Conservation (phyloP, 2,329 filamentous ascomycete genomes). For the Apiospora hydei region DNA sequence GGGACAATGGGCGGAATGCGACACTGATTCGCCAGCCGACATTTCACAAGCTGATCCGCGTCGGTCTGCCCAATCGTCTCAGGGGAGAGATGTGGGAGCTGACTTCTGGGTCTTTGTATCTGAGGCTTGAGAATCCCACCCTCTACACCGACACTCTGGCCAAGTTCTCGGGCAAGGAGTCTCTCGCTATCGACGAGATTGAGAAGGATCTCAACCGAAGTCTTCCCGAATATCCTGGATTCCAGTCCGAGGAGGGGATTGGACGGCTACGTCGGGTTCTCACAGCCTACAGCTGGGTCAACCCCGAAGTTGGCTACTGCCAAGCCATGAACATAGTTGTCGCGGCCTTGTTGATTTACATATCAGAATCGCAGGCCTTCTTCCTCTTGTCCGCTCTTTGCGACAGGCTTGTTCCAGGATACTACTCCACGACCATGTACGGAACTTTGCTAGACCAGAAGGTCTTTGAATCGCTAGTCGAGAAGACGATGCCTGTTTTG, state of each 20-base stretch:
- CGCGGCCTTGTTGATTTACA: constrained; percentile 96
- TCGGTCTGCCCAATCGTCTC: constrained; percentile 91
- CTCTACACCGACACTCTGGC: constrained; percentile 84
- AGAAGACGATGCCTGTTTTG: constrained; percentile 97
- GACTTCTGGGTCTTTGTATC: constrained; percentile 87
- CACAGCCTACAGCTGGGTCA: constrained; percentile 97
- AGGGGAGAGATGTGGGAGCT: constrained; percentile 97
- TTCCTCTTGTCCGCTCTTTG: constrained; percentile 91
- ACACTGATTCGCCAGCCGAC: constrained; percentile 94
- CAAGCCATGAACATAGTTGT: constrained; percentile 99
- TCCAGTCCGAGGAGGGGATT: constrained; percentile 96
- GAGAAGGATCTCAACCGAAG: constrained; percentile 98
- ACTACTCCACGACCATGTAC: constrained; percentile 99
- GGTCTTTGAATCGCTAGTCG: constrained; percentile 97
- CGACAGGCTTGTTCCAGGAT: constrained; percentile 90
- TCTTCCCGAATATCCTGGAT: constrained; percentile 95
- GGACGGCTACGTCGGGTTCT: constrained; percentile 86
- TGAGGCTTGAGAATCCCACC: constrained; percentile 84
- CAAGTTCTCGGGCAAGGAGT: constrained; percentile 85
- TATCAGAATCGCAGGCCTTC: constrained; percentile 95
- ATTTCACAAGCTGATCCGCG: constrained; percentile 95
- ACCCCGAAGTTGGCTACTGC: constrained; percentile 95
- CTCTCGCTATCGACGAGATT: constrained; percentile 96
- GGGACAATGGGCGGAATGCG: constrained; percentile 92
- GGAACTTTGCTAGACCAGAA: constrained; percentile 95